These are phyloP conservation scores for Geranium incanum DNA, from an alignment of 441 rosid species.

Conservation along the genomic window DNA sequence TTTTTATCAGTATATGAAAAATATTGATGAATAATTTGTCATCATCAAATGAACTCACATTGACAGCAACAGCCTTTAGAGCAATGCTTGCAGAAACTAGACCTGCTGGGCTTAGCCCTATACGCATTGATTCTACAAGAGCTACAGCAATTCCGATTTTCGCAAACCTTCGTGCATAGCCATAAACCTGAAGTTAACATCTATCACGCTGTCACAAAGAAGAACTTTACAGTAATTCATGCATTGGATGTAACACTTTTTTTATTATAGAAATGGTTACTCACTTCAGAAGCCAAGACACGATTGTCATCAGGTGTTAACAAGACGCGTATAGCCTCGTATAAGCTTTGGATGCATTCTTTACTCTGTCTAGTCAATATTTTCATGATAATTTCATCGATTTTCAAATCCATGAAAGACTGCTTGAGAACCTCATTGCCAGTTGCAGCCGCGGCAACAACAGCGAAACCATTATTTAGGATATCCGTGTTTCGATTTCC, in stretches of 20 bases:
- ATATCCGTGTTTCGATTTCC: slow-evolving; percentile 40
- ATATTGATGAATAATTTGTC: background rate
- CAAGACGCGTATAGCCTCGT: slow-evolving; percentile 63
- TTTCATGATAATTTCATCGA: slow-evolving; percentile 67
- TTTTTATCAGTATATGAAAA: background rate
- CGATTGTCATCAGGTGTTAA: slow-evolving; percentile 85
- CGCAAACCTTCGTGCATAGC: slow-evolving; percentile 81
- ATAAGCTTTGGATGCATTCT: slow-evolving; percentile 40
- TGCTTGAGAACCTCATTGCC: slow-evolving; percentile 77
- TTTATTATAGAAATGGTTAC: slow-evolving; percentile 21
- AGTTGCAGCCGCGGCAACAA: slow-evolving; percentile 70
- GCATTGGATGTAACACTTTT: background rate
- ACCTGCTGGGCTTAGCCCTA: slow-evolving; percentile 62
- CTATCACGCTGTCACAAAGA: slow-evolving; percentile 9
- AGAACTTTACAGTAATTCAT: background rate
- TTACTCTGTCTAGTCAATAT: slow-evolving; percentile 39
- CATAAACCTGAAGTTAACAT: slow-evolving; percentile 60
- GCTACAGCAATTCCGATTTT: slow-evolving; percentile 65
- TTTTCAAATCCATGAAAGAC: slow-evolving; percentile 65
- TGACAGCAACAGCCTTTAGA: slow-evolving; percentile 77
- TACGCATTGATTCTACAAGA: slow-evolving; percentile 57
- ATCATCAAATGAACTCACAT: slow-evolving; percentile 40
- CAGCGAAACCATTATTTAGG: slow-evolving; percentile 50
- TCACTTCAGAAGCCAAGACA: slow-evolving; percentile 90
- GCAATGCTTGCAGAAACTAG: slow-evolving; percentile 73